These are phyloP conservation scores for Rhizopogon rudus DNA, from an alignment of 768 basidiomycete genomes.

Conservation along the genomic window DNA sequence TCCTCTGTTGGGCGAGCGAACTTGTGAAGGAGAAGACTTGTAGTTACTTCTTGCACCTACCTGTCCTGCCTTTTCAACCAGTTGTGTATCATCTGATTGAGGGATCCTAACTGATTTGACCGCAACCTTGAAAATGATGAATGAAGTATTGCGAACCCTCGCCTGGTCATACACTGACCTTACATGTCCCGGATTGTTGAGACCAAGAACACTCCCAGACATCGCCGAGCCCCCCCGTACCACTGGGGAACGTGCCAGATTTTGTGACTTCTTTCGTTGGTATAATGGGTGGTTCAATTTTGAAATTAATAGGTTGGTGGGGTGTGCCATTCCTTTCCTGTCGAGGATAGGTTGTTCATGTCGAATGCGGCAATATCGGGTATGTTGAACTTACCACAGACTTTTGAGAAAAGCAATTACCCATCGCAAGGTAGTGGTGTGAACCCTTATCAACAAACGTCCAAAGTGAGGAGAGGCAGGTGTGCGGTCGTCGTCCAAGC, in stretches of 20 bases:
- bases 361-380: background rate
- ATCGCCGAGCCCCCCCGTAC: conserved; percentile 4
- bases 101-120: conserved; percentile 3
- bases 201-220: conserved; percentile 5
- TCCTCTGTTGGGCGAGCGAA: background rate
- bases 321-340: background rate
- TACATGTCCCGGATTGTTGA: background rate
- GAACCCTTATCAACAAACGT: too few relatives aligned
- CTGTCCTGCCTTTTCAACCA: background rate
- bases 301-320: background rate
- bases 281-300: background rate
- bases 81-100: background rate
- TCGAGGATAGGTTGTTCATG: background rate
- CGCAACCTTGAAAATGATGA: background rate
- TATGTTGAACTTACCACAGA: background rate
- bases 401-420: background rate
- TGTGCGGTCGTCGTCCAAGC: background rate
- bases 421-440: background rate
- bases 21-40: background rate
- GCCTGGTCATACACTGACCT: background rate
- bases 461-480: background rate
- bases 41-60: background rate
- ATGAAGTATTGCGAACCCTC: background rate
- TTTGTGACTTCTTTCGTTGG: background rate
- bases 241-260: background rate